A percentile compares a stretch with the other conserved stretches of the same genome.
Conservation (phyloP, 441 rosid species). For the Viola pubescens region DNA sequence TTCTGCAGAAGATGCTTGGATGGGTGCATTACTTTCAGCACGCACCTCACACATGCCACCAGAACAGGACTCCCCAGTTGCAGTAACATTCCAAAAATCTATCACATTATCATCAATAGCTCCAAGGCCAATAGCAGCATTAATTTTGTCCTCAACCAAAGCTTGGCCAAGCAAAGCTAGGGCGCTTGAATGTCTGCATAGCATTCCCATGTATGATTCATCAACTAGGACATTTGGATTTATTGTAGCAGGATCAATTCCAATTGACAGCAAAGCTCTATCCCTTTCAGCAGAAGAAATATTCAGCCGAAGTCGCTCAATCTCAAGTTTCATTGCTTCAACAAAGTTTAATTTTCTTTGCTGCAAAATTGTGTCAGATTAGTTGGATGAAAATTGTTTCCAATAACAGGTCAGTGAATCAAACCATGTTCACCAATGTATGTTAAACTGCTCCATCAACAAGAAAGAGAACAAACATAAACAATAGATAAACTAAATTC, state of each 20-base stretch:
- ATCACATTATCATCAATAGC: constrained; percentile 42
- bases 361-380: constrained; percentile 36
- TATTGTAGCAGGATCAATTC: constrained; percentile 88
- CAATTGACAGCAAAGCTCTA: constrained; percentile 78
- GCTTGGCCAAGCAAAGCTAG: constrained; percentile 84
- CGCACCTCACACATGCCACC: constrained; percentile 64
- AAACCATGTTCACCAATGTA: constrained; percentile 1
- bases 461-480: no score
- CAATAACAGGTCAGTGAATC: constrained; percentile 2
- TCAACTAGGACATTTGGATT: constrained; percentile 75
- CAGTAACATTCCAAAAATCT: constrained; percentile 76
- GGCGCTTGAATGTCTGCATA: constrained; percentile 63
- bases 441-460: no score
- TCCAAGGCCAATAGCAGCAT: constrained; percentile 75
- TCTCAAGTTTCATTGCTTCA: constrained; percentile 89
- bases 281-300: constrained; percentile 97
- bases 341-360: constrained; percentile 53
- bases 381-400: constrained; percentile 11
- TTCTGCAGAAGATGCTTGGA: constrained; percentile 28
- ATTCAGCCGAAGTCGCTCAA: constrained; percentile 75
- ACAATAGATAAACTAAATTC: no score
- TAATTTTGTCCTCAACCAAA: constrained; percentile 73
- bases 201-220: constrained; percentile 61
- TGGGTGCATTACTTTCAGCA: constrained; percentile 41
- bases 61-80: constrained; percentile 56